phyloP scores from a whole-genome alignment of 371 early-diverging fungal species.

The Mortierella sp. region DNA sequence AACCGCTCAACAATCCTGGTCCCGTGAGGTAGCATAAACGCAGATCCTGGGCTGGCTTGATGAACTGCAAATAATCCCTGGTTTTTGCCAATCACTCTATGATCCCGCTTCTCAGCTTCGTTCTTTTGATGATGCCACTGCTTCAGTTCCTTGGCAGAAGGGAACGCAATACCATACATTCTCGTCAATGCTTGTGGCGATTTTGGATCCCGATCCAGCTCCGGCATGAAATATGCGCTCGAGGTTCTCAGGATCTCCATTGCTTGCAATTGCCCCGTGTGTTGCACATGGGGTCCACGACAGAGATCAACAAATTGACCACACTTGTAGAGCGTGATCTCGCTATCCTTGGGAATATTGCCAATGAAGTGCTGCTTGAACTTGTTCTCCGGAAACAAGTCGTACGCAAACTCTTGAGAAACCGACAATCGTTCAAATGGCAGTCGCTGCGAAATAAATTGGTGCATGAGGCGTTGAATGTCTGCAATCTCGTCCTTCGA shows the following conservation, averaged over 20 bases:
- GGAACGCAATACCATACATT: constrained; percentile 59
- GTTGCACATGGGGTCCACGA: constrained; percentile 90
- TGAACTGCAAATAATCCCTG: constrained; percentile 76
- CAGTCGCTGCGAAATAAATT: constrained; percentile 71
- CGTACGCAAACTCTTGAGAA: constrained; percentile 82
- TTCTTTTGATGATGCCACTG: constrained; percentile 60
- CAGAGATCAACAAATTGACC: constrained; percentile 93
- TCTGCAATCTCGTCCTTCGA: constrained; percentile 50
- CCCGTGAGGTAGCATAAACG: constrained; percentile 96
- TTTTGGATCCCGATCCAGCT: constrained; percentile 48
- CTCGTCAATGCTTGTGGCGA: constrained; percentile 54
- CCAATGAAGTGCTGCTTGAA: constrained; percentile 85
- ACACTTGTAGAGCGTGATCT: constrained; percentile 88
- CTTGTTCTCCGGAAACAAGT: constrained; percentile 87
- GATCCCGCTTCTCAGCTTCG: constrained; percentile 96
- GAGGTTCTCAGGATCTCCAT: constrained; percentile 86
- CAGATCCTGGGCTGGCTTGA: constrained; percentile 89
- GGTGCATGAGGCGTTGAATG: constrained; percentile 46
- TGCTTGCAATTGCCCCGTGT: constrained; percentile 84
- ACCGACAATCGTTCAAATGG: constrained; percentile 83
- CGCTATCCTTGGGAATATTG: constrained; percentile 78
- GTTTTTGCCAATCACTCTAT: constrained; percentile 93
- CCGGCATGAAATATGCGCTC: constrained; percentile 81
- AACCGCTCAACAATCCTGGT: constrained; percentile 89
- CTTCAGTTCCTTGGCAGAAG: constrained; percentile 52